Evolutionary conservation across 2,329 filamentous ascomycete genomes (phyloP).

Genomic region (Monosporascus sp.): DNA sequence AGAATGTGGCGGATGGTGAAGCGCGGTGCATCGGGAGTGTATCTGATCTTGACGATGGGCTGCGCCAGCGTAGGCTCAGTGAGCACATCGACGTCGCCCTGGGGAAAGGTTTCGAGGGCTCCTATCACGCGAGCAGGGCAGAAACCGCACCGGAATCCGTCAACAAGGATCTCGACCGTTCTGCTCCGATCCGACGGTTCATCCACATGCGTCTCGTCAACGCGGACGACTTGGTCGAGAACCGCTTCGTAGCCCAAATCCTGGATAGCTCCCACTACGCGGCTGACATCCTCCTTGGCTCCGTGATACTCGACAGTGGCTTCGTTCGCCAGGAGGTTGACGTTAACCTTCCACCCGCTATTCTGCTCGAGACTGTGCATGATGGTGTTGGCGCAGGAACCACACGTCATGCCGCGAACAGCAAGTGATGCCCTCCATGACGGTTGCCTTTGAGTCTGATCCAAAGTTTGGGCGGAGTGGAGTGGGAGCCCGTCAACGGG

Average conservation of each 20-base stretch:
- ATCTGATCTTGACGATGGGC: slow-evolving; percentile 66
- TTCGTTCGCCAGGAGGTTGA: slow-evolving; percentile 64
- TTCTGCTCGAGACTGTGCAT: slow-evolving; percentile 52
- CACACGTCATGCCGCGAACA: slow-evolving; percentile 70
- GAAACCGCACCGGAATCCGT: slow-evolving; percentile 70
- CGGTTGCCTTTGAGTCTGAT: not conserved
- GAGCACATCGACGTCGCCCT: slow-evolving; percentile 46
- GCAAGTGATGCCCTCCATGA: slow-evolving; percentile 35
- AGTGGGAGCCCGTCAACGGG: not conserved
- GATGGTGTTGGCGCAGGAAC: slow-evolving; percentile 60
- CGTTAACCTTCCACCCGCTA: slow-evolving; percentile 52
- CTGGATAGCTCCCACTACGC: slow-evolving; percentile 49
- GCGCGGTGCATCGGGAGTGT: slow-evolving; percentile 59
- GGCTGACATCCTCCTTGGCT: slow-evolving; percentile 34
- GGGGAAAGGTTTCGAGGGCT: slow-evolving; percentile 47
- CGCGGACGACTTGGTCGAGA: slow-evolving; percentile 43
- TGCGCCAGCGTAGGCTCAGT: slow-evolving; percentile 50
- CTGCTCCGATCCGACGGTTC: slow-evolving; percentile 32
- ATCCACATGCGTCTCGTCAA: slow-evolving; percentile 21
- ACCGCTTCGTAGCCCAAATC: slow-evolving; percentile 62
- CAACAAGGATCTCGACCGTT: slow-evolving; percentile 58
- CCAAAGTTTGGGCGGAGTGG: not conserved
- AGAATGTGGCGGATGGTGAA: slow-evolving; percentile 76
- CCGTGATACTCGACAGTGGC: slow-evolving; percentile 54
- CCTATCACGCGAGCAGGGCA: slow-evolving; percentile 57